Evolutionary conservation across 1,284 basidiomycete species (phyloP).

Genomic region (Moesziomyces sp.): DNA sequence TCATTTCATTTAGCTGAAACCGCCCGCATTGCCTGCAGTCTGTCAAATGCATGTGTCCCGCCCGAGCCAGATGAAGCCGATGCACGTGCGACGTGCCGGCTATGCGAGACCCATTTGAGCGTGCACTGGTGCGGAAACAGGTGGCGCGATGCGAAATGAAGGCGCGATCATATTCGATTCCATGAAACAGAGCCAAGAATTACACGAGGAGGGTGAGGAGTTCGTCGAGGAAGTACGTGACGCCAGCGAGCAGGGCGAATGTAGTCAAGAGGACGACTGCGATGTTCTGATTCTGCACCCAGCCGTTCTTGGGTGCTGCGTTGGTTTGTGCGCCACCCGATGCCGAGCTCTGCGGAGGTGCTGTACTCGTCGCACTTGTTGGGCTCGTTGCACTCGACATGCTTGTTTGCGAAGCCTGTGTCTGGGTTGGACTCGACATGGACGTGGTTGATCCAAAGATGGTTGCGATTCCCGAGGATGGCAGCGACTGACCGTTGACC

Average conservation of each 20-base stretch:
- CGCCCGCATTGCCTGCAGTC: not conserved
- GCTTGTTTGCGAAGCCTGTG: not conserved
- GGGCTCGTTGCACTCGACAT: conserved; percentile 4
- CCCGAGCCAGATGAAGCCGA: no score
- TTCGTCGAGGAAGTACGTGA: conserved; percentile 44
- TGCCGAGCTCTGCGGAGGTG: conserved; percentile 3
- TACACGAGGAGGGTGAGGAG: conserved; percentile 35
- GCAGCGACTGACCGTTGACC: conserved; percentile 33
- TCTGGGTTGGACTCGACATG: not conserved
- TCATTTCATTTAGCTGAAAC: not conserved
- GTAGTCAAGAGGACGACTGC: conserved; percentile 28
- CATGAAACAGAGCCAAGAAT: not conserved
- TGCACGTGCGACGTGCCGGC: no score
- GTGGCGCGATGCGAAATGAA: no score
- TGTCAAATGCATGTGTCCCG: no score
- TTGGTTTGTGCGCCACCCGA: conserved; percentile 19
- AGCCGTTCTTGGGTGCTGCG: conserved; percentile 7
- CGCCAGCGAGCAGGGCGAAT: conserved; percentile 34
- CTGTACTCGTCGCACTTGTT: not conserved
- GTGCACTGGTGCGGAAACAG: no score
- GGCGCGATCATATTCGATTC: no score
- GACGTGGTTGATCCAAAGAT: conserved; percentile 25
- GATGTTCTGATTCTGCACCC: conserved; percentile 37
- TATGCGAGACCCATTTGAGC: no score
- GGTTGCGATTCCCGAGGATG: conserved; percentile 26